Conservation (phyloP, 192 early-diverging fungal species). For the Umbelopsis isabellina region DNA sequence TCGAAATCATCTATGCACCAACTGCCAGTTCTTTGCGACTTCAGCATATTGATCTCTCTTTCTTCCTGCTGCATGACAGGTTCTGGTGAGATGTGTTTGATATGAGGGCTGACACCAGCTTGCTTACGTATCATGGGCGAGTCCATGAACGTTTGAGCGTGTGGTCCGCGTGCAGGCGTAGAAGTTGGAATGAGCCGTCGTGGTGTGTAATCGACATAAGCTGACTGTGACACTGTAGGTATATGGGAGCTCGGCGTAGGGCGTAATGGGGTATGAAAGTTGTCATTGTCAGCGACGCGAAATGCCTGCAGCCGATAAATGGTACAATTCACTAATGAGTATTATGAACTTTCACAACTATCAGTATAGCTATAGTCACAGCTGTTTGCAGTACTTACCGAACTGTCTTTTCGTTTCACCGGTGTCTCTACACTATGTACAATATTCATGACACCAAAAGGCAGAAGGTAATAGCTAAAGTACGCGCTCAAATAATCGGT, state of each 20-base stretch:
- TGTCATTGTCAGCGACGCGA: not conserved
- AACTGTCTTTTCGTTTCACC: not conserved
- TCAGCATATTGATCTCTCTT: not conserved
- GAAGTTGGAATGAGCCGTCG: not conserved
- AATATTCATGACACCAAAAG: not conserved
- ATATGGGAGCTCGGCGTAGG: not conserved
- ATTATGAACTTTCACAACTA: too few relatives aligned
- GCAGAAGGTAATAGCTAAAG: not conserved
- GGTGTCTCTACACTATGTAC: not conserved
- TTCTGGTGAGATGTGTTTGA: not conserved
- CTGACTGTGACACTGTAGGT: conserved; percentile 19
- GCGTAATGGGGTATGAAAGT: conserved; percentile 8
- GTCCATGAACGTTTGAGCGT: conserved; percentile 31
- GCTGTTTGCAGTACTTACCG: not conserved
- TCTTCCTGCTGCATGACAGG: not conserved
- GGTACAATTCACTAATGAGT: too few relatives aligned
- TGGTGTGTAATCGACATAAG: conserved; percentile 41
- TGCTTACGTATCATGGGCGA: conserved; percentile 31
- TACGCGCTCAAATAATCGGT: not conserved
- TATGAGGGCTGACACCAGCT: conserved; percentile 21
- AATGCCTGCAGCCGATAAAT: too few relatives aligned
- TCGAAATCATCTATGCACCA: conserved; percentile 85
- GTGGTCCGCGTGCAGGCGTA: not conserved
- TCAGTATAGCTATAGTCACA: not conserved
- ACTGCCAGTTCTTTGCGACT: conserved; percentile 5